A percentile compares a stretch with the other conserved stretches of the same genome.
These are phyloP conservation scores for Boletus speciosus DNA, from an alignment of 768 basidiomycete species.

Conservation along the genomic window DNA sequence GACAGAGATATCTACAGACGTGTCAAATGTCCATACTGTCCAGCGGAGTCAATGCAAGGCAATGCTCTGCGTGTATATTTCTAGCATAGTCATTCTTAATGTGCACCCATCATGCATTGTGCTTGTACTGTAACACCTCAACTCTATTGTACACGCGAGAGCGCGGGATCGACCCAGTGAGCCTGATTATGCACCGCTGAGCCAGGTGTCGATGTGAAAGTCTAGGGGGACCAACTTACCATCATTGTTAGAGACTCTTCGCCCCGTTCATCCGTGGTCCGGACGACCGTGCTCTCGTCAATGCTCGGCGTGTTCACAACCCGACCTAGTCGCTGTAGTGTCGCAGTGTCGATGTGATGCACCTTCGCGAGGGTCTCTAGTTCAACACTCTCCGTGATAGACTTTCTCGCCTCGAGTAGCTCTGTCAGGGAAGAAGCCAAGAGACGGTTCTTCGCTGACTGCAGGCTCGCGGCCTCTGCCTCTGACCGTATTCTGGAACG, in stretches of 20 bases:
- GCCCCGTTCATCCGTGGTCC: conserved; percentile 50
- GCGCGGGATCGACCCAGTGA: conserved; percentile 26
- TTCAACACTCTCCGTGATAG: conserved; percentile 36
- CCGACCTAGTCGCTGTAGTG: conserved; percentile 49
- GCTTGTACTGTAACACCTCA: conserved; percentile 7
- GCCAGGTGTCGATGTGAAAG: not conserved
- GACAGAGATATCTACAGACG: conserved; percentile 45
- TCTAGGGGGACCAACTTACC: conserved; percentile 35
- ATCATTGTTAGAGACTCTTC: conserved; percentile 49
- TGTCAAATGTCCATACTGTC: conserved; percentile 97
- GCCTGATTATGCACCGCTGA: conserved; percentile 15
- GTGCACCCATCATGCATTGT: not conserved
- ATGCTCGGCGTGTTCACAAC: conserved; percentile 67
- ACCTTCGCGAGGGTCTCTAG: conserved; percentile 49
- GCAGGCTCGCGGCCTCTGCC: conserved; percentile 42
- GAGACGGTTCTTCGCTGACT: conserved; percentile 49
- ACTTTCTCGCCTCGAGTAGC: conserved; percentile 64
- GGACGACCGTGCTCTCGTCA: conserved; percentile 41
- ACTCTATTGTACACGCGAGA: not conserved
- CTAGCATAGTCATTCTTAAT: conserved; percentile 28
- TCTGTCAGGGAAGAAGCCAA: conserved; percentile 50
- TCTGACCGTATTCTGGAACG: conserved; percentile 55
- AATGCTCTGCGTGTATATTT: conserved; percentile 66
- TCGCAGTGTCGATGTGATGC: conserved; percentile 52
- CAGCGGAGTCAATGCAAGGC: conserved; percentile 62